Conservation (phyloP, 1,139 yeast species). For the Geotrichum australiense region DNA sequence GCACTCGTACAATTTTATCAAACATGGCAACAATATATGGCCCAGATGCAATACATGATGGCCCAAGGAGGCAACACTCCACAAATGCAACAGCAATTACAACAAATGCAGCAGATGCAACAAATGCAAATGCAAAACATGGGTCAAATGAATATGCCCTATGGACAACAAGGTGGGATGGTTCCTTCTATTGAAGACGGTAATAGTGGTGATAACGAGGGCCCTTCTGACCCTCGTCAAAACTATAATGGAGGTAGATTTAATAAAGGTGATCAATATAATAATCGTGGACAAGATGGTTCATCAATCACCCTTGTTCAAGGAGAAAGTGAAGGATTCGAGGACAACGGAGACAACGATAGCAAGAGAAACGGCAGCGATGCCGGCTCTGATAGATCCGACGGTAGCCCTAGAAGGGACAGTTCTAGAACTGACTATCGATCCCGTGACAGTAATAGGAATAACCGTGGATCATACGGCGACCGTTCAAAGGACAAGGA, state of each 20-base stretch:
- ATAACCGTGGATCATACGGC: conserved; percentile 13
- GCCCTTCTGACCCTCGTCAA: conserved; percentile 16
- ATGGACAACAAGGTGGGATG: not conserved
- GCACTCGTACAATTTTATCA: conserved; percentile 87
- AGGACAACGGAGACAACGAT: conserved; percentile 17
- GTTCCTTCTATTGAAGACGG: conserved; percentile 13
- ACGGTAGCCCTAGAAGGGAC: conserved; percentile 18
- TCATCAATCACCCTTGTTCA: conserved; percentile 18
- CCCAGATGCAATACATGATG: conserved; percentile 35
- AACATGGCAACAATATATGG: conserved; percentile 67
- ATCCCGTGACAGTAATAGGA: conserved; percentile 9
- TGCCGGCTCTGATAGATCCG: conserved; percentile 20
- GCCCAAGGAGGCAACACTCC: conserved; percentile 33
- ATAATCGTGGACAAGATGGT: conserved; percentile 13
- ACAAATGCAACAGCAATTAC: conserved; percentile 40
- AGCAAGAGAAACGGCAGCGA: conserved; percentile 17
- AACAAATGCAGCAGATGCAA: conserved; percentile 30
- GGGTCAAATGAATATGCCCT: conserved; percentile 9
- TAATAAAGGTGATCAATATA: conserved; percentile 12
- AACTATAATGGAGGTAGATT: conserved; percentile 14
- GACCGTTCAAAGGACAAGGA: conserved; percentile 17
- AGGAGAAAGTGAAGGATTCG: conserved; percentile 16
- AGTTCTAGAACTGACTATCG: conserved; percentile 19
- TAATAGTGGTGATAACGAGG: conserved; percentile 3
- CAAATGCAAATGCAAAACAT: conserved; percentile 21